Percentiles rank a stretch among this genome's conserved stretches.
These are phyloP conservation scores for Ceratocystis smalleyi DNA, from an alignment of 2,329 filamentous ascomycete species.

Conservation along the genomic window DNA sequence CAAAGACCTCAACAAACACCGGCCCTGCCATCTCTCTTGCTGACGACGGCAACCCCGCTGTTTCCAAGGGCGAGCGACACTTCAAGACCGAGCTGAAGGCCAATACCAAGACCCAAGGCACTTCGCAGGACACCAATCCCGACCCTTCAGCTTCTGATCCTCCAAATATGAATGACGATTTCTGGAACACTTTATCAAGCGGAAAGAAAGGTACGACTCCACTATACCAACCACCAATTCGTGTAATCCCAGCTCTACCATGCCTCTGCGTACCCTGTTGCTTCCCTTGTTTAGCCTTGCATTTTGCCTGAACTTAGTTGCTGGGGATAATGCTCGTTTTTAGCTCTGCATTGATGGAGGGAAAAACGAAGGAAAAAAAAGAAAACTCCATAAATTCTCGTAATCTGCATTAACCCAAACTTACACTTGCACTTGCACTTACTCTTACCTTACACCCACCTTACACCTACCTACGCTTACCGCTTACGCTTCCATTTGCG, in stretches of 20 bases:
- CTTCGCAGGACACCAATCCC: background rate
- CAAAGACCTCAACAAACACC: background rate
- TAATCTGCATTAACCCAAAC: background rate
- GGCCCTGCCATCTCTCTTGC: background rate
- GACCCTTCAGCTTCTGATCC: slow-evolving; percentile 6
- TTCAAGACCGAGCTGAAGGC: background rate
- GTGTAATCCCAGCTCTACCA: background rate
- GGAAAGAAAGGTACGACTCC: slow-evolving; percentile 6
- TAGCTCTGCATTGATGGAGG: background rate
- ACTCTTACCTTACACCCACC: too few relatives aligned
- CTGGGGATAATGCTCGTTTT: background rate
- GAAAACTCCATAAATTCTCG: slow-evolving; percentile 1
- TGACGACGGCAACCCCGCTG: background rate
- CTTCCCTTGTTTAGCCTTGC: background rate
- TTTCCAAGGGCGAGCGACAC: background rate
- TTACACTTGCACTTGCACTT: background rate
- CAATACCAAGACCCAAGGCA: background rate
- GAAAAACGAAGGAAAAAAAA: background rate
- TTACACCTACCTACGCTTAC: background rate
- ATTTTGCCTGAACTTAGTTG: background rate
- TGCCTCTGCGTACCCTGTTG: background rate
- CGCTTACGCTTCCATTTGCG: background rate
- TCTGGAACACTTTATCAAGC: slow-evolving; percentile 10
- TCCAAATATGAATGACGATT: slow-evolving; percentile 9
- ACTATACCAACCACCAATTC: slow-evolving; percentile 9